Evolutionary conservation across 305 asterid genomes (phyloP).

Genomic region (Rubia balearica): DNA sequence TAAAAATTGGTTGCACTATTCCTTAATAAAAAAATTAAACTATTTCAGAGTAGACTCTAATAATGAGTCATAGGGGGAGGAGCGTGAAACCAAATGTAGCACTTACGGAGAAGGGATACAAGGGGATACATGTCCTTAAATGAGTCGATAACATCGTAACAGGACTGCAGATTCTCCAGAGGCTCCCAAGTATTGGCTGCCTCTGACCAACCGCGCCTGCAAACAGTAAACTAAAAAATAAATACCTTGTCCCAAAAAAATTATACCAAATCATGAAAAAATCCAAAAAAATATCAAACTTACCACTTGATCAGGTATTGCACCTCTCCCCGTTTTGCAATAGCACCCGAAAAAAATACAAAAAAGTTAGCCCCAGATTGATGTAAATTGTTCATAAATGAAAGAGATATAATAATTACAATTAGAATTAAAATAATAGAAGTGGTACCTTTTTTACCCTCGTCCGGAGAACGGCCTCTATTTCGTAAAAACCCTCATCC

Average conservation of each 20-base stretch:
- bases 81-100: constrained; percentile 2
- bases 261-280: not conserved
- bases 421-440: not conserved
- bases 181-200: constrained; percentile 96
- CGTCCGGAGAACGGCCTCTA: constrained; percentile 73
- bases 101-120: constrained; percentile 14
- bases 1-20: not conserved
- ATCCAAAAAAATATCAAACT: constrained; percentile 17
- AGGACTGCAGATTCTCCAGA: constrained; percentile 52
- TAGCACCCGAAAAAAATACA: not conserved
- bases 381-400: not conserved
- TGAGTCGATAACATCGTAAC: constrained; percentile 65
- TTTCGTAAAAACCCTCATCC: constrained; percentile 81
- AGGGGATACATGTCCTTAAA: constrained; percentile 33
- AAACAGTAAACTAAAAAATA: constrained; percentile 14
- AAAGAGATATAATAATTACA: not conserved
- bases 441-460: constrained; percentile 48
- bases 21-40: not conserved
- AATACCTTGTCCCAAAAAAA: not conserved
- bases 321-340: constrained; percentile 47
- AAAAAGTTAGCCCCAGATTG: too few relatives aligned
- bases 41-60: not conserved
- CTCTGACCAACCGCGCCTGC: constrained; percentile 98
- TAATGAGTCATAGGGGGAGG: not conserved
- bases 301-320: constrained; percentile 95